Base-by-base conservation (phyloP, 768 basidiomycete species). In the Pleurotus tuoliensis region DNA sequence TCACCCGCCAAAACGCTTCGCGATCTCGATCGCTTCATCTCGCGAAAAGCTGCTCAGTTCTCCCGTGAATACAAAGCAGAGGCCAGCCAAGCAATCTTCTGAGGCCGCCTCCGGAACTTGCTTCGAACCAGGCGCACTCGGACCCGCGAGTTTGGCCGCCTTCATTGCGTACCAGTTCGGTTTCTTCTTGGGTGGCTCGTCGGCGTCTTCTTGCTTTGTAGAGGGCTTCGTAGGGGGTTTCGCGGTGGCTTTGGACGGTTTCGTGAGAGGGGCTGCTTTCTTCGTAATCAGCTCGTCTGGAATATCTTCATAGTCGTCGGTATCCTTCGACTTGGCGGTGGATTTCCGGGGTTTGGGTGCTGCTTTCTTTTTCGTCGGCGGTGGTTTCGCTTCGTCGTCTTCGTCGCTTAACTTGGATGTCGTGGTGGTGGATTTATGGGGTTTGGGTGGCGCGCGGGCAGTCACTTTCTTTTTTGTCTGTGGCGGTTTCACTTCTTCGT, bases 21-120 rank as follows among this genome's bases (percentile, higher is more conserved):
- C 96, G 5, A 96, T 70, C 63, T 96, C 94, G 24, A 77, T 67
- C 0, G 92, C 88, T 62, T 97, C 94, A 2, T 98, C 92, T 38
- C 97, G 80, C 1, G 92, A 86, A 61, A 98, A 85, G 57, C 88
- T 89, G 47, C 80, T 82, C 46, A 98, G 72, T 63, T 99, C 96
- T 13, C 95, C 97, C 0, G 97, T 98, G 61, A 99, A 99, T 18
- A 99, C 96, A 65, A 99, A 89, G 0, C 92, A 80, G 20, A 98
- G 76, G 0, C 95, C 95, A 0, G 86, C 81, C 7, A 99, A 77
- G 65, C 91, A 93, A 63, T 87, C 80, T 0, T 82, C 81, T 24
- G 75, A 61, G 74, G 12, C 87, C 87, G 44, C 58, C 34, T 93
- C 84, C 0, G 91, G 90, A 18, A 91, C 79, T 12, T 82, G 77